These are phyloP conservation scores for Saccharomycopsis selenospora DNA, from an alignment of 805 yeast genomes.

Conservation along the genomic window DNA sequence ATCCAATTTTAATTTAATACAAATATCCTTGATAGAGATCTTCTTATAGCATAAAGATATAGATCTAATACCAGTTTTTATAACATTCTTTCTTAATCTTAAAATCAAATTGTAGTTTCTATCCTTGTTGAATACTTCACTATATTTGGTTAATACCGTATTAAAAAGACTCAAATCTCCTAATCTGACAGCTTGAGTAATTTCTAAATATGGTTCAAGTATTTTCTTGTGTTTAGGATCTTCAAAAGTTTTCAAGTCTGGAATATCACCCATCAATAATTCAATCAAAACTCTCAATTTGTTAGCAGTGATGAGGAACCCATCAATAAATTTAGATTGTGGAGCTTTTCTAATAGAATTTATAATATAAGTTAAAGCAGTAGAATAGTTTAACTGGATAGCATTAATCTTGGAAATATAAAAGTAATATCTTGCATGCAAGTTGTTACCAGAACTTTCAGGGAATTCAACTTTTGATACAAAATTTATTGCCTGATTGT, in stretches of 20 bases:
- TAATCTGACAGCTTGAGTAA: slow-evolving; percentile 83
- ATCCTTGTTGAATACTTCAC: slow-evolving; percentile 58
- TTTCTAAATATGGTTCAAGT: slow-evolving; percentile 73
- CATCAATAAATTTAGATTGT: slow-evolving; percentile 74
- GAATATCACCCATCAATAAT: slow-evolving; percentile 92
- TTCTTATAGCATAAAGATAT: slow-evolving; percentile 85
- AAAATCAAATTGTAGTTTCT: slow-evolving; percentile 78
- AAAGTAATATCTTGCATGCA: slow-evolving; percentile 86
- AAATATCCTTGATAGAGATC: slow-evolving; percentile 88
- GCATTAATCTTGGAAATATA: slow-evolving; percentile 88
- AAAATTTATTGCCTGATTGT: slow-evolving; percentile 81
- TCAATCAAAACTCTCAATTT: slow-evolving; percentile 85
- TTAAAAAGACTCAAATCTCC: slow-evolving; percentile 86
- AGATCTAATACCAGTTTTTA: slow-evolving; percentile 93
- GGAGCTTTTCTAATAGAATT: slow-evolving; percentile 98
- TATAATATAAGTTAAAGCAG: slow-evolving; percentile 82
- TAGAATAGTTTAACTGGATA: slow-evolving; percentile 84
- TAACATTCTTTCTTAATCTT: slow-evolving; percentile 91
- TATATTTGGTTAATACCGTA: slow-evolving; percentile 57
- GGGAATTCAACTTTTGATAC: slow-evolving; percentile 89
- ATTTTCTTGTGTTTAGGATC: slow-evolving; percentile 52
- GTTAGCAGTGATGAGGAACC: slow-evolving; percentile 84
- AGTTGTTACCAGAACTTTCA: slow-evolving; percentile 71
- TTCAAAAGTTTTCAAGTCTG: slow-evolving; percentile 76
- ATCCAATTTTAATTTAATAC: slow-evolving; percentile 85